Conservation (phyloP, 441 rosid genomes). For the Syzygium malaccense region DNA sequence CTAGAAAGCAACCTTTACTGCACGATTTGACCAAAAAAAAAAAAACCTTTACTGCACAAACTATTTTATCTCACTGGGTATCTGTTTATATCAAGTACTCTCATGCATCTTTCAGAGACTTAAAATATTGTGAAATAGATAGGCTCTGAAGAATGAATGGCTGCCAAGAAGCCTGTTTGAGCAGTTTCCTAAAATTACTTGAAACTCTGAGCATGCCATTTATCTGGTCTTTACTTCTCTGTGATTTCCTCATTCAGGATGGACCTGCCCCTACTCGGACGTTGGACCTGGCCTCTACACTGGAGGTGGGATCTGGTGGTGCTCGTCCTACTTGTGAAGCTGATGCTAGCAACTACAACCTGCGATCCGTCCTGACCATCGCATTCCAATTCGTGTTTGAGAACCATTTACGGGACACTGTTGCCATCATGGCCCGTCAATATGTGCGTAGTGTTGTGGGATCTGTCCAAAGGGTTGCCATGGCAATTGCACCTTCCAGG, state of each 20-base stretch:
- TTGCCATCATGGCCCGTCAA: slow-evolving; percentile 95
- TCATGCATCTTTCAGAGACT: background rate
- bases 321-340: slow-evolving; percentile 37
- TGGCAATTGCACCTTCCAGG: slow-evolving; percentile 79
- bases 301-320: slow-evolving; percentile 59
- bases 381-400: slow-evolving; percentile 89
- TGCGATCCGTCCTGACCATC: slow-evolving; percentile 78
- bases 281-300: slow-evolving; percentile 78
- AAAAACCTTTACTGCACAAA: background rate
- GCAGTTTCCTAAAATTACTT: background rate
- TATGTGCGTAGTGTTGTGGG: slow-evolving; percentile 78
- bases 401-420: slow-evolving; percentile 68
- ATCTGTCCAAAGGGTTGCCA: slow-evolving; percentile 92
- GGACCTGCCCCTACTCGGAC: slow-evolving; percentile 55
- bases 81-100: background rate
- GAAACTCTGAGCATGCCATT: background rate
- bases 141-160: background rate
- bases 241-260: slow-evolving; percentile 29
- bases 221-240: background rate
- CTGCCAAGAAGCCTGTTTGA: background rate
- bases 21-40: too few relatives aligned
- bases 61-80: background rate
- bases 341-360: slow-evolving; percentile 40
- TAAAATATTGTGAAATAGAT: background rate
- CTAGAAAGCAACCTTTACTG: background rate